Percentiles rank a stretch among this genome's conserved stretches.
Evolutionary conservation across 345 rosid species (phyloP).

Genomic region (Corchorus capsularis): DNA sequence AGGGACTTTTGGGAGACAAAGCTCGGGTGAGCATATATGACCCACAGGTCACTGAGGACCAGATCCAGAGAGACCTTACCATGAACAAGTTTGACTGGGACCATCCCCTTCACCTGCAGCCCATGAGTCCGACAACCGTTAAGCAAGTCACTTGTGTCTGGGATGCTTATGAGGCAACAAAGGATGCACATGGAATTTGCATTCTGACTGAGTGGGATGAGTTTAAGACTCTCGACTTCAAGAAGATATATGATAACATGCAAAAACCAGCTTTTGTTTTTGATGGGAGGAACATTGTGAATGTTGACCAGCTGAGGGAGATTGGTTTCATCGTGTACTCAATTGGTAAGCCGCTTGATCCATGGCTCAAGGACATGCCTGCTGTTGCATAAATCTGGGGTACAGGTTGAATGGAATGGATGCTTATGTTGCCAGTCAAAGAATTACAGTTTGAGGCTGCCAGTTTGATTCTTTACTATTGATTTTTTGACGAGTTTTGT

Average conservation of each 20-base stretch:
- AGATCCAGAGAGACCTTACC: conserved; percentile 86
- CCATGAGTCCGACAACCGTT: conserved; percentile 79
- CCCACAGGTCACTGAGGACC: conserved; percentile 85
- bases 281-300: conserved; percentile 76
- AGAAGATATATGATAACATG: conserved; percentile 75
- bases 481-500: conserved; percentile 18
- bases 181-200: conserved; percentile 86
- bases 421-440: conserved; percentile 3
- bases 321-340: conserved; percentile 92
- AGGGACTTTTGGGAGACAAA: conserved; percentile 87
- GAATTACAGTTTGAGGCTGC: conserved; percentile 21
- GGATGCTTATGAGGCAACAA: conserved; percentile 80
- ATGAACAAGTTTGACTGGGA: conserved; percentile 97
- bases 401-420: neutral
- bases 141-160: conserved; percentile 75
- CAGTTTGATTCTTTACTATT: conserved; percentile 35
- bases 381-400: conserved; percentile 58
- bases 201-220: conserved; percentile 96
- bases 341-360: conserved; percentile 90
- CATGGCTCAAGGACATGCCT: conserved; percentile 97
- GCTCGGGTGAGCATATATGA: conserved; percentile 86
- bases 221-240: conserved; percentile 77
- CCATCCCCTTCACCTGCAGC: conserved; percentile 92
- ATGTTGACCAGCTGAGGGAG: conserved; percentile 65
- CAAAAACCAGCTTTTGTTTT: conserved; percentile 91